Evolutionary conservation across 2,329 filamentous ascomycete genomes (phyloP), one percentile per base, ranked within the genome.

Genomic region (Didymella arachidicola): DNA sequence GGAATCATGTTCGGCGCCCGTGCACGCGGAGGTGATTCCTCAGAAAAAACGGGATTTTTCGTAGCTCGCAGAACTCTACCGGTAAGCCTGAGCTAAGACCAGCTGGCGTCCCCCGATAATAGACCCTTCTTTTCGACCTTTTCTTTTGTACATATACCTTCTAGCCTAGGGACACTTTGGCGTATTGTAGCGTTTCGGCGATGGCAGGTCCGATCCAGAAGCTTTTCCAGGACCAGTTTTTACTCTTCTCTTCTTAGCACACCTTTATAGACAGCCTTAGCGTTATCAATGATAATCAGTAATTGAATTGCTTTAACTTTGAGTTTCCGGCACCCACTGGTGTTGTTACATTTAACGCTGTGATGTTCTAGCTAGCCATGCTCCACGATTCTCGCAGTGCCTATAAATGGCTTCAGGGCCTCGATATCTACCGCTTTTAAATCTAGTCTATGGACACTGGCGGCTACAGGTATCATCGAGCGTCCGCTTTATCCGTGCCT

Each of bases 201-300:
- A 34, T 19, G 18, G 32, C 16, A 43, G 34, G 29, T 26, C n/a
- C n/a, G 16, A 14, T 32, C 43, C 26, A 43, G 16, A 27, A 22
- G 26, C 43, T 4, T 22, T 18, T 26, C n/a, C 39, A 10, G 11
- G 25, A 43, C 19, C 25, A 39, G 22, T 18, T 7, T 30, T 41
- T 50, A 45, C 16, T 19, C 32, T 59, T 59, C 56, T 29, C 45
- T 59, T 54, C 56, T 10, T 45, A 54, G 45, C 56, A 59, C 50
- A 59, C 29, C 46, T 19, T 54, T 59, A 51, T 34, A 50, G 39
- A 8, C 29, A 44, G 14, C 45, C 8, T 41, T 46, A 19, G 18
- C 5, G 25, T 18, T 46, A 34, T 46, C 42, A 48, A 57, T 43
- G n/a, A 14, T 34, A 30, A 42, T 57, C 47, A 38, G 12, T 18